Evolutionary conservation across 495 filamentous ascomycete genomes (phyloP), one percentile per base, ranked within the genome.

Genomic region (Aspergillus egyptiacus): DNA sequence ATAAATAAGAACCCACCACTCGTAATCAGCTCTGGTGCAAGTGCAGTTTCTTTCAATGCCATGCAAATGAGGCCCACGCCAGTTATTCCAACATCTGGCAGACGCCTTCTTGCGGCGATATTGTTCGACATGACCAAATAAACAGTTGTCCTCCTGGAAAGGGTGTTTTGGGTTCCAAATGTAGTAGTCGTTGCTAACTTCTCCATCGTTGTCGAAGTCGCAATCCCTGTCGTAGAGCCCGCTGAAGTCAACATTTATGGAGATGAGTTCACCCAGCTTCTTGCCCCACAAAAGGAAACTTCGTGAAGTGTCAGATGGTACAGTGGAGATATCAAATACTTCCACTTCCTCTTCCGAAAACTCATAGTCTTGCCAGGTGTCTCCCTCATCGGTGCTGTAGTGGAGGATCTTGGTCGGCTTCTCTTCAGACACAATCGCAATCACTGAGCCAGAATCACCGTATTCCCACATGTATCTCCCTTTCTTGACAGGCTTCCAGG

Each of bases 391-490:
- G 8, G 86, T 69, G 30, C 87, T 83, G 68, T 90, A 97, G 50
- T 76, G 78, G 37, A 97, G 65, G 0, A 71, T 60, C 35, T 86
- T 83, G 3, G 89, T 89, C 37, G 82, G 72, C 40, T 68, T 67
- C 7, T 62, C 65, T 46, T 85, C 74, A 35, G 78, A 66, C 22
- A 90, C 88, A 44, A 99, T 83, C 23, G 95, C 89, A 46, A 97
- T 77, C 55, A 97, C 80, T 1, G 87, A 89, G 14, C 94, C 94
- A 61, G 94, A 87, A 54, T 97, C 94, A 45, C 93, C 93, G 57
- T 84, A 94, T 56, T 95, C 89, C 87, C 89, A 99, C 68, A 84
- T 83, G 68, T 89, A 94, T 28, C 69, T 76, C 6, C 93, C 94
- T 60, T 91, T 87, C 70, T 82, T 91, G 45, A 86, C 83, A 28